Conservation (phyloP, 2,329 filamentous ascomycete species). For the Teratosphaeria pseudoeucalypti region DNA sequence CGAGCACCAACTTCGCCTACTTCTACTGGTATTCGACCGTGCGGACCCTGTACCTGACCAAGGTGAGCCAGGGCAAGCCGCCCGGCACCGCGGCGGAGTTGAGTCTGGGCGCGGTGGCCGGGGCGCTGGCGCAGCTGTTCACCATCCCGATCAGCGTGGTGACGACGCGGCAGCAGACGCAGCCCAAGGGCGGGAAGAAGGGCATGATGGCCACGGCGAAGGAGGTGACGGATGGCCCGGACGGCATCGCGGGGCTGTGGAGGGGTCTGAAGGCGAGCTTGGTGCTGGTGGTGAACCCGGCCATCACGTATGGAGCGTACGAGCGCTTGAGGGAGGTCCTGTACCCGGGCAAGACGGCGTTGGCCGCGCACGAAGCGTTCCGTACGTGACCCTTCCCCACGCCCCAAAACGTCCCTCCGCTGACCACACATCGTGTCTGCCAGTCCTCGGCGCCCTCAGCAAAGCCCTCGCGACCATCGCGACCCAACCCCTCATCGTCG, state of each 20-base stretch:
- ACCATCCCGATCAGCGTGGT: conserved; percentile 94
- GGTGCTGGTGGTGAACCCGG: conserved; percentile 89
- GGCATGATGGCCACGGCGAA: conserved; percentile 76
- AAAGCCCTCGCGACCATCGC: conserved; percentile 84
- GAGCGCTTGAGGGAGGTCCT: conserved; percentile 71
- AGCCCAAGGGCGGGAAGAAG: conserved; percentile 72
- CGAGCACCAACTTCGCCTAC: conserved; percentile 97
- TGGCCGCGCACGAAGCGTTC: conserved; percentile 84
- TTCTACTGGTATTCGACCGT: conserved; percentile 98
- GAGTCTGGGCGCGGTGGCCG: conserved; percentile 72
- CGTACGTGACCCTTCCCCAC: conserved; percentile 47
- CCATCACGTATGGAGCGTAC: conserved; percentile 95
- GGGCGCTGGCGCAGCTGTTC: conserved; percentile 85
- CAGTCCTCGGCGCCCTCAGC: conserved; percentile 79
- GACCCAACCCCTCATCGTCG: conserved; percentile 93
- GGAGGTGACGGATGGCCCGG: conserved; percentile 82
- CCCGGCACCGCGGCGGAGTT: conserved; percentile 77
- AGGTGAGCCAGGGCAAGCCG: conserved; percentile 33
- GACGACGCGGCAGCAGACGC: conserved; percentile 92
- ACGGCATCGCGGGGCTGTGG: conserved; percentile 84
- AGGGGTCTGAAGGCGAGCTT: conserved; percentile 90
- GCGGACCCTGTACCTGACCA: conserved; percentile 62
- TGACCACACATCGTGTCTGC: conserved; percentile 25
- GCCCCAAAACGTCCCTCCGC: not conserved
- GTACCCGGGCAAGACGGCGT: conserved; percentile 63